Base-by-base conservation (phyloP, 768 basidiomycete species). In the Agrocybe pediades region DNA sequence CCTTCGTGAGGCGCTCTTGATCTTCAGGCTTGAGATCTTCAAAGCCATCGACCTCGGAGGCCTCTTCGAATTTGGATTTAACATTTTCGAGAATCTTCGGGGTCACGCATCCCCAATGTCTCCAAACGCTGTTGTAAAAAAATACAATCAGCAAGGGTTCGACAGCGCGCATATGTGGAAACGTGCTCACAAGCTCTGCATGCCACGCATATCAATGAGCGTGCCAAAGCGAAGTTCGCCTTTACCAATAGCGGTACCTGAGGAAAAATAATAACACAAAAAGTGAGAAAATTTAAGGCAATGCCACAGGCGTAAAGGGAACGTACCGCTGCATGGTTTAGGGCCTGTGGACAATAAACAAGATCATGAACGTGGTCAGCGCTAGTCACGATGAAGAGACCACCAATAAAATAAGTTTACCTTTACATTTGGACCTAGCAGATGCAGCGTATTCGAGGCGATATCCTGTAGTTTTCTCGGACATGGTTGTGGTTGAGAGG, bases 81-180 rank as follows among this genome's bases (percentile, higher is more conserved):
- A 90, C 75, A 65, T 93, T 95, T 19, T 64, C 65, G 26, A 96
- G 61, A 45, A 94, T 83, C 62, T 80, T 84, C 17, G 76, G 41
- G 0, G 92, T 93, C 6, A 81, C 78, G 65, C 94, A 95, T 17
- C 93, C 93, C 92, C 92, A 96, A 64, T 96, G 94, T 57, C 92
- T 84, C 91, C 91, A 96, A 27, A 77, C 68, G 64, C 90, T 92
- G 23, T 51, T 42, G 23, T 8, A 29, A 49, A 41, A 36, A 8
- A 55, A 39, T 29, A 56, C 15, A 21, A 41, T 51, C 19, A 52
- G 49, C 43, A 23, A 20, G 19, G 19, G 30, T 17, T 50, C 9
- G 41, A n/a, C 17, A 27, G 40, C 47, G 52, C 40, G 49, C 33
- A 41, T 43, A 55, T n/a, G n/a, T n/a, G 33, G 23, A 46, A 24